phyloP scores from a whole-genome alignment of 2,329 filamentous ascomycete genomes.

The Aspergillus brasiliensis region DNA sequence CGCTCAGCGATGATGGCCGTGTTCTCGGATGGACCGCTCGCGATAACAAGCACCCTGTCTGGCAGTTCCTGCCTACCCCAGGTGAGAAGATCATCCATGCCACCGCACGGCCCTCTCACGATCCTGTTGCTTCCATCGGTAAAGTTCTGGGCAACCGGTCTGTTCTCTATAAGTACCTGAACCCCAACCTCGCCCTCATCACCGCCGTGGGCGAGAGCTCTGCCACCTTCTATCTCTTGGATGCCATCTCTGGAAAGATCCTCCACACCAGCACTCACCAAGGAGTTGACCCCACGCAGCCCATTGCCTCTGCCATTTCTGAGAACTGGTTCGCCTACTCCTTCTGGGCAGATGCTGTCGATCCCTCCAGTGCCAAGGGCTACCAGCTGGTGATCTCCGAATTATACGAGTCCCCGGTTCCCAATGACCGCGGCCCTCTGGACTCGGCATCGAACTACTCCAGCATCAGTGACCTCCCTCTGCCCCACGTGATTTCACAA shows the following conservation, averaged over 20 bases:
- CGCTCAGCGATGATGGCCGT: conserved; percentile 43
- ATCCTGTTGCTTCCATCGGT: conserved; percentile 92
- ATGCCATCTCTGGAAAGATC: conserved; percentile 81
- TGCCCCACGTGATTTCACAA: conserved; percentile 77
- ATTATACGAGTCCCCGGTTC: conserved; percentile 80
- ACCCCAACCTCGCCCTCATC: conserved; percentile 79
- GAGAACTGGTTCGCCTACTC: conserved; percentile 97
- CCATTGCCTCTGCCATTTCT: conserved; percentile 75
- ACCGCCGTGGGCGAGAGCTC: conserved; percentile 65
- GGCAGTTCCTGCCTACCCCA: conserved; percentile 70
- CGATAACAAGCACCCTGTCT: conserved; percentile 53
- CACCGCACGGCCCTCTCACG: conserved; percentile 69
- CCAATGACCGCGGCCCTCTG: conserved; percentile 83
- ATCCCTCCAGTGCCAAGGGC: conserved; percentile 65
- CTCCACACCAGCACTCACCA: conserved; percentile 71
- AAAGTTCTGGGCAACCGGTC: conserved; percentile 87
- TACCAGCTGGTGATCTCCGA: conserved; percentile 86
- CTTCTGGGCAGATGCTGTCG: conserved; percentile 61
- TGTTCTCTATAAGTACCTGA: conserved; percentile 98
- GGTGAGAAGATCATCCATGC: conserved; percentile 70
- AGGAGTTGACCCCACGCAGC: conserved; percentile 72
- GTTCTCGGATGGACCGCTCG: conserved; percentile 47
- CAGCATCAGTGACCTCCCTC: conserved; percentile 64
- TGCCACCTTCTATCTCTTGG: conserved; percentile 76
- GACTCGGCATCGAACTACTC: conserved; percentile 73